Percentiles rank a stretch among this genome's conserved stretches.
Evolutionary conservation across 805 yeast genomes (phyloP).

Genomic region (Myxozyma sirexii): DNA sequence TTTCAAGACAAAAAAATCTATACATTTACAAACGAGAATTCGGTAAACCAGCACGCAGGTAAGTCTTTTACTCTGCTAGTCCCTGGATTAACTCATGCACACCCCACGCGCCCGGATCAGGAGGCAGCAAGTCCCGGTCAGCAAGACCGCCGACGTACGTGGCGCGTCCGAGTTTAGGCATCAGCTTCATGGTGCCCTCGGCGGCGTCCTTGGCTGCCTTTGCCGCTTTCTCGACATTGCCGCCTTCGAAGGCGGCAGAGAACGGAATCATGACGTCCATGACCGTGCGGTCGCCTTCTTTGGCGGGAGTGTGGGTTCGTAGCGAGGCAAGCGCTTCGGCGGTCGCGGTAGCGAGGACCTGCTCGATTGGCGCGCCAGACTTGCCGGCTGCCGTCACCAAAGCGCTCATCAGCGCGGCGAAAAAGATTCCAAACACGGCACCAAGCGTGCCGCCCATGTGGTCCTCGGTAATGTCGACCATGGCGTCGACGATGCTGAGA

Average conservation of each 20-base stretch:
- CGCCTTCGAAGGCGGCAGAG: conserved; percentile 55
- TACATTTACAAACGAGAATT: too few species aligned
- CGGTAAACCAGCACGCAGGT: too few species aligned
- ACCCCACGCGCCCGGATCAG: conserved; percentile 96
- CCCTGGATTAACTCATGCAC: conserved; percentile 62
- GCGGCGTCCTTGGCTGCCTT: conserved; percentile 85
- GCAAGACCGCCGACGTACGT: conserved; percentile 64
- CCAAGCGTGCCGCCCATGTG: conserved; percentile 97
- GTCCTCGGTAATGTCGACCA: conserved; percentile 60
- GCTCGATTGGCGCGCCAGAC: neutral
- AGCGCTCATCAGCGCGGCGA: conserved; percentile 65
- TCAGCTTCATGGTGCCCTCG: conserved; percentile 67
- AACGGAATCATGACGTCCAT: conserved; percentile 90
- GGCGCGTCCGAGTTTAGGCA: conserved; percentile 92
- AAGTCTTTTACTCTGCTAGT: conserved; percentile 18
- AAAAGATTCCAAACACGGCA: conserved; percentile 82
- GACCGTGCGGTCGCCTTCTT: conserved; percentile 85
- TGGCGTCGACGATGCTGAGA: conserved; percentile 54
- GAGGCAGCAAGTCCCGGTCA: conserved; percentile 47
- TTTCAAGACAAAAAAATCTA: too few species aligned
- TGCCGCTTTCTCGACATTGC: conserved; percentile 50
- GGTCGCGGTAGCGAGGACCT: conserved; percentile 3
- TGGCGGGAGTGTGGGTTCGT: conserved; percentile 82
- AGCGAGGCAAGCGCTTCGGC: conserved; percentile 67
- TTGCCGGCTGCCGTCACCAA: conserved; percentile 1